Evolutionary conservation across 1,284 basidiomycete species (phyloP).

Genomic region (Microbotryum intermedium): DNA sequence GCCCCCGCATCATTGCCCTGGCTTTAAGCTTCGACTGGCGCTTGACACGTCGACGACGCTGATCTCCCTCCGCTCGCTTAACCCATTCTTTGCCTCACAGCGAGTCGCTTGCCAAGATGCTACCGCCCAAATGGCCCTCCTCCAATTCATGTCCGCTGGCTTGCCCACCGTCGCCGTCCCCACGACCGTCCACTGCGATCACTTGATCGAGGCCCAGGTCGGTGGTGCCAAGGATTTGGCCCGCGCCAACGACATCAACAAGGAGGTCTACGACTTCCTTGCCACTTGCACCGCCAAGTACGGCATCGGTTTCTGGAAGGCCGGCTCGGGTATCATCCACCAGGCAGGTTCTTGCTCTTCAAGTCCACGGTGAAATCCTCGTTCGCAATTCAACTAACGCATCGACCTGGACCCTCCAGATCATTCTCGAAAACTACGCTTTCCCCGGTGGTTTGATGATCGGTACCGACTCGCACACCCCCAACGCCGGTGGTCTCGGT

Average conservation of each 20-base stretch:
- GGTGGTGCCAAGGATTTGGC: constrained; percentile 89
- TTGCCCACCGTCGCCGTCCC: constrained; percentile 96
- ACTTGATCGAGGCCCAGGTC: constrained; percentile 94
- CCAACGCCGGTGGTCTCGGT: constrained; percentile 96
- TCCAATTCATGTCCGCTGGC: constrained; percentile 99
- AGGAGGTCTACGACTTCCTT: constrained; percentile 99
- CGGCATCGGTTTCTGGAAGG: constrained; percentile 98
- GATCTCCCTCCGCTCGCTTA: constrained; percentile 4
- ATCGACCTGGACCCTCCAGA: constrained; percentile 49
- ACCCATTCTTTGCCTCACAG: constrained; percentile 47
- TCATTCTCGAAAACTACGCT: constrained; percentile 97
- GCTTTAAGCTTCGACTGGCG: too few species aligned
- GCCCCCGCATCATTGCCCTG: not conserved
- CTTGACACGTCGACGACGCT: constrained; percentile 14
- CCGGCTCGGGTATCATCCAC: constrained; percentile 77
- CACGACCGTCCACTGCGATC: constrained; percentile 97
- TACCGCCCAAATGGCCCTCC: constrained; percentile 95
- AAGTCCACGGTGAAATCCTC: not conserved
- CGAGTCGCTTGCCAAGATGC: constrained; percentile 99
- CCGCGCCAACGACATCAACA: constrained; percentile 89
- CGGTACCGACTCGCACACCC: constrained; percentile 98
- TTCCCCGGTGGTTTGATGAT: constrained; percentile 99
- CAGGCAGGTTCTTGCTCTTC: constrained; percentile 17
- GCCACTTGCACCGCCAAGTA: constrained; percentile 97
- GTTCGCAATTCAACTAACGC: not conserved